Base-by-base conservation (phyloP, 2,329 filamentous ascomycete genomes). In the Verticillium albo-atrum region DNA sequence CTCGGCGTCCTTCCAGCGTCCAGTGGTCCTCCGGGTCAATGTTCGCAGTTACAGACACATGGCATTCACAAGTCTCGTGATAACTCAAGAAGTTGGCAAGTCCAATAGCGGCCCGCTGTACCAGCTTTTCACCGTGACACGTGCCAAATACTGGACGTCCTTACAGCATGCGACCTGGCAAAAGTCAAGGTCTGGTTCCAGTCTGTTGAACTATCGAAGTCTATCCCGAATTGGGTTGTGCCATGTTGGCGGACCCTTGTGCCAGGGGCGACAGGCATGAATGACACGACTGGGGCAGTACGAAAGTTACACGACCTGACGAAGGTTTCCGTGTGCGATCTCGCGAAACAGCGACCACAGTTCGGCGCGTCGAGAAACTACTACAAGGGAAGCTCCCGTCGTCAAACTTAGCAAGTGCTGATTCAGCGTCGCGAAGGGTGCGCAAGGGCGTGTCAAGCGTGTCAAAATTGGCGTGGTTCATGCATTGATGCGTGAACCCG, bases 401-500 rank as follows among this genome's bases (percentile, higher is more conserved):
- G 15, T 37, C 4, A 5, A n/a, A 37, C 14, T 47, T 47, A 47
- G 42, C 20, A 47, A 47, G 42, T 47, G 20, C 42, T 47, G 42
- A 47, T 47, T 25, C 42, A 47, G 42, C 42, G n/a, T 9, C 7
- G 9, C 42, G 42, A 23, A 23, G 6, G 20, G 6, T 37, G 20
- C 3, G 3, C 5, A 7, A 7, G n/a, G 42, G 42, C 30, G 30
- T 6, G 30, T 32, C 30, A 32, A 32, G 42, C 42, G n/a, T 47
- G 20, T 25, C 42, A 47, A 62, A 56, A 60, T 60, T 60, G 37
- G 47, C 9, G 25, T 9, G 25, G 58, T 62, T 62, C 61, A 62
- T 62, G 61, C 61, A 50, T 62, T 60, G 27, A 62, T 62, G 61
- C 61, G 58, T 47, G 55, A 15, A 23, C 10, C 37, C 25, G 9